Evolutionary conservation across 2,329 filamentous ascomycete genomes (phyloP).

Genomic region (Fusarium proliferatum): DNA sequence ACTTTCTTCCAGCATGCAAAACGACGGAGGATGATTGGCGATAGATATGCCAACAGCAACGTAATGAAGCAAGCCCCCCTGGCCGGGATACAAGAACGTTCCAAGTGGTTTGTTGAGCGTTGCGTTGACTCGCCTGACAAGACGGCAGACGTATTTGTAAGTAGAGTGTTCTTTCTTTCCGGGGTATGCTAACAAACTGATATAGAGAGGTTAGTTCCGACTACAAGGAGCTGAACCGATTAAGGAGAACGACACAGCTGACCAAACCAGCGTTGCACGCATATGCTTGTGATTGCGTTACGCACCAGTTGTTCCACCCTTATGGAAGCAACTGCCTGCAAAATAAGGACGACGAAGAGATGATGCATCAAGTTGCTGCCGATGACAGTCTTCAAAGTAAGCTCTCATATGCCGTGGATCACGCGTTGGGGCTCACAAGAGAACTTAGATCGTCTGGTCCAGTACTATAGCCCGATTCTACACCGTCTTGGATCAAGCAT

Average conservation of each 20-base stretch:
- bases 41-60: conserved; percentile 76
- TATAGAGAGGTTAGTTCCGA: conserved; percentile 47
- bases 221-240: neutral
- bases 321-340: conserved; percentile 71
- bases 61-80: conserved; percentile 67
- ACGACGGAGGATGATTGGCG: conserved; percentile 71
- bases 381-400: conserved; percentile 75
- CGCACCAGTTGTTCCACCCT: conserved; percentile 76
- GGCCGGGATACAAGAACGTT: conserved; percentile 67
- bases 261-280: conserved; percentile 63
- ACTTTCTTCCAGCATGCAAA: conserved; percentile 64
- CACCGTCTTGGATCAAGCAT: conserved; percentile 60
- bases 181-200: conserved; percentile 11
- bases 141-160: conserved; percentile 71
- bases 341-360: conserved; percentile 64
- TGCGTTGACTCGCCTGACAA: conserved; percentile 58
- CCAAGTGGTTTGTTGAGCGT: conserved; percentile 64
- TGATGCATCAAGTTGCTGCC: conserved; percentile 76
- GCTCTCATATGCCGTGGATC: conserved; percentile 34
- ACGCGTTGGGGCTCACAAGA: conserved; percentile 15
- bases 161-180: conserved; percentile 19
- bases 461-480: conserved; percentile 66
- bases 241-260: conserved; percentile 15
- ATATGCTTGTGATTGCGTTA: conserved; percentile 76
- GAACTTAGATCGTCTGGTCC: conserved; percentile 65